Percentiles rank a stretch among this genome's conserved stretches.
phyloP scores from a whole-genome alignment of 2,329 filamentous ascomycete species.

The Aspergillus sp. region DNA sequence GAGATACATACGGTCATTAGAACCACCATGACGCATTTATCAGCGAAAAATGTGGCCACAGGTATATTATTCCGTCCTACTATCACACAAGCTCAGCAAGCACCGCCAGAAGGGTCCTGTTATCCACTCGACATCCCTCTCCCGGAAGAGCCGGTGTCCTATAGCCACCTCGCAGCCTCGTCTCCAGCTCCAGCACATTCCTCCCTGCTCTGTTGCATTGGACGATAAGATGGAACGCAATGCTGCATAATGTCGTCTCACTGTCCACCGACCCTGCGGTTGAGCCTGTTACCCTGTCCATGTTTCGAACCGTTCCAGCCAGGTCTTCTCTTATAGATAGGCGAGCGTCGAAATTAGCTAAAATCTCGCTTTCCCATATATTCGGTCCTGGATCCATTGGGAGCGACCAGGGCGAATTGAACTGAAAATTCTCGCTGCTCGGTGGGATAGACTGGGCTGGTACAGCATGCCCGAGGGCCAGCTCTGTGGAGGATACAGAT shows the following conservation, averaged over 20 bases:
- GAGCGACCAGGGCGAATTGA: no score
- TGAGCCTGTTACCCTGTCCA: neutral
- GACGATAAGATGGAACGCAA: slow-evolving; percentile 3
- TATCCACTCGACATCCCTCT: slow-evolving; percentile 4
- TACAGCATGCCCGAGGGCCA: no score
- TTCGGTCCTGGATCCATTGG: no score
- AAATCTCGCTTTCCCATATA: no score
- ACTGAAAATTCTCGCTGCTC: no score
- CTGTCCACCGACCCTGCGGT: neutral
- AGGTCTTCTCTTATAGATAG: neutral
- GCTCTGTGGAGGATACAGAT: no score
- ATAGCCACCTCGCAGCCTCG: slow-evolving; percentile 2
- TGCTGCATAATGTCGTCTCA: slow-evolving; percentile 5
- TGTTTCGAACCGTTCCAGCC: neutral
- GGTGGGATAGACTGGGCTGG: no score
- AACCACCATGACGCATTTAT: no score
- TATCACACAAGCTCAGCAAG: slow-evolving; percentile 2
- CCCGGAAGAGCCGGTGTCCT: neutral
- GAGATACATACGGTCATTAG: no score
- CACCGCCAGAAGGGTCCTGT: neutral
- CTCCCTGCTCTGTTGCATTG: slow-evolving; percentile 2
- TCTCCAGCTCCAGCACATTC: neutral
- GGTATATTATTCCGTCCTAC: no score
- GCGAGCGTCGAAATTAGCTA: no score
- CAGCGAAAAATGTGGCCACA: no score